Evolutionary conservation across 768 basidiomycete species (phyloP).

Genomic region (Amanita subjunquillea): DNA sequence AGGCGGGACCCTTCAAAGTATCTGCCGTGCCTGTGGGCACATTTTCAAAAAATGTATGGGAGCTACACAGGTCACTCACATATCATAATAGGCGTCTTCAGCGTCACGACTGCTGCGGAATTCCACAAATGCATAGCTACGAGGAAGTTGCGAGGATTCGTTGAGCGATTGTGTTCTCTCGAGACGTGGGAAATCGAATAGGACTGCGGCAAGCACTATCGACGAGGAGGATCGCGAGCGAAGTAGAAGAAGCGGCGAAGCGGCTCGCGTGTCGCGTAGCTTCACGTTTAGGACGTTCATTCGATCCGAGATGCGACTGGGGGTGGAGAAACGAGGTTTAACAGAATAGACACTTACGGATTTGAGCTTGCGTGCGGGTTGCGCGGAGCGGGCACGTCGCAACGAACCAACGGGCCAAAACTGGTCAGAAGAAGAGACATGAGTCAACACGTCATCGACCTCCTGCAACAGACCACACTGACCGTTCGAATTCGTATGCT

Average conservation of each 20-base stretch:
- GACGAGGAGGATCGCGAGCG: constrained; percentile 13
- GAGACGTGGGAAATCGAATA: constrained; percentile 10
- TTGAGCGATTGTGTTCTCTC: constrained; percentile 22
- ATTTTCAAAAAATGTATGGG: background rate
- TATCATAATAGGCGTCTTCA: constrained; percentile 28
- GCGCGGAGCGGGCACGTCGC: constrained; percentile 83
- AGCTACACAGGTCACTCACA: constrained; percentile 14
- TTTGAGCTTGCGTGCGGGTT: constrained; percentile 65
- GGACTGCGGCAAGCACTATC: constrained; percentile 6
- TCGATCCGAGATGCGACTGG: constrained; percentile 19
- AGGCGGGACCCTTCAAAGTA: constrained; percentile 27
- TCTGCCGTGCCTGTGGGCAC: constrained; percentile 21
- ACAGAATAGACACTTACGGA: constrained; percentile 55
- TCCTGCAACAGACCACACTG: constrained; percentile 9
- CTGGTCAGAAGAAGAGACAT: constrained; percentile 23
- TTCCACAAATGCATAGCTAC: constrained; percentile 30
- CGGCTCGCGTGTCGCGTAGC: constrained; percentile 12
- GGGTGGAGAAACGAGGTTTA: constrained; percentile 14
- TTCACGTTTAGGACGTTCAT: constrained; percentile 15
- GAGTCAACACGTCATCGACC: background rate
- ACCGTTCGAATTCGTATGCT: constrained; percentile 85
- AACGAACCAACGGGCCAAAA: constrained; percentile 75
- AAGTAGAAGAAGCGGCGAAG: constrained; percentile 15
- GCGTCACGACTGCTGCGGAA: constrained; percentile 25
- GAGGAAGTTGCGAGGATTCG: constrained; percentile 16